These are phyloP conservation scores for Paecilomyces sp. DNA, from an alignment of 2,329 filamentous ascomycete species.

Conservation along the genomic window DNA sequence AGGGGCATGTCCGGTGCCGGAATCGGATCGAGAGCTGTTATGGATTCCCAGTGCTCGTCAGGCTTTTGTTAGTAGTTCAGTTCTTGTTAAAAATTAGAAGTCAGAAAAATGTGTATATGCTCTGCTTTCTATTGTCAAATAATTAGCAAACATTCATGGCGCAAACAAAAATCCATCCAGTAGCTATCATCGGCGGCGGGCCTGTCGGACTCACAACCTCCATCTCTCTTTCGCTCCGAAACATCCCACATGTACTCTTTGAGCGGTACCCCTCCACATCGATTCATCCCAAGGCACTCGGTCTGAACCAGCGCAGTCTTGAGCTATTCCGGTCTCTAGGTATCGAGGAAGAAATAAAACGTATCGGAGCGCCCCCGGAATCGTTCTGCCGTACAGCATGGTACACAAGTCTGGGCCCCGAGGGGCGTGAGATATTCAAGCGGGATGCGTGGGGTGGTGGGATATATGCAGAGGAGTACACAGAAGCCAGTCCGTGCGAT, in stretches of 20 bases:
- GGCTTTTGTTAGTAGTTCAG: too few species aligned
- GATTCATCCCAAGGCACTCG: constrained; percentile 25
- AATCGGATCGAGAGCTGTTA: too few species aligned
- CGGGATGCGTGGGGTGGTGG: constrained; percentile 24
- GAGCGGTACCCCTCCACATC: constrained; percentile 24
- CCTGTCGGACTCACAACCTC: constrained; percentile 23
- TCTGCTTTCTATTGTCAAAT: neutral
- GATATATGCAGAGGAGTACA: constrained; percentile 15
- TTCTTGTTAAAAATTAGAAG: too few species aligned
- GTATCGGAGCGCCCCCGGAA: neutral
- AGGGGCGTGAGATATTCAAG: constrained; percentile 19
- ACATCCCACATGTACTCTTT: constrained; percentile 20
- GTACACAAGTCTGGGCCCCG: constrained; percentile 22
- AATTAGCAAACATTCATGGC: neutral
- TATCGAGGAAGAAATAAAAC: neutral
- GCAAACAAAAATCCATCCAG: neutral
- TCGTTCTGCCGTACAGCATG: neutral
- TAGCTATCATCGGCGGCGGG: constrained; percentile 24
- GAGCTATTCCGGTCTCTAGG: neutral
- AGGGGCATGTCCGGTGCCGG: too few species aligned
- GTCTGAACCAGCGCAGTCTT: constrained; percentile 19
- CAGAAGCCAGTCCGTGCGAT: constrained; percentile 14
- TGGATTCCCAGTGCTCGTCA: too few species aligned
- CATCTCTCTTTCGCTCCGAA: constrained; percentile 20
- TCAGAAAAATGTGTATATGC: too few species aligned